Percentiles rank a stretch among this genome's conserved stretches.
phyloP scores from a whole-genome alignment of 2,329 filamentous ascomycete species.

The Huntiella decipiens region DNA sequence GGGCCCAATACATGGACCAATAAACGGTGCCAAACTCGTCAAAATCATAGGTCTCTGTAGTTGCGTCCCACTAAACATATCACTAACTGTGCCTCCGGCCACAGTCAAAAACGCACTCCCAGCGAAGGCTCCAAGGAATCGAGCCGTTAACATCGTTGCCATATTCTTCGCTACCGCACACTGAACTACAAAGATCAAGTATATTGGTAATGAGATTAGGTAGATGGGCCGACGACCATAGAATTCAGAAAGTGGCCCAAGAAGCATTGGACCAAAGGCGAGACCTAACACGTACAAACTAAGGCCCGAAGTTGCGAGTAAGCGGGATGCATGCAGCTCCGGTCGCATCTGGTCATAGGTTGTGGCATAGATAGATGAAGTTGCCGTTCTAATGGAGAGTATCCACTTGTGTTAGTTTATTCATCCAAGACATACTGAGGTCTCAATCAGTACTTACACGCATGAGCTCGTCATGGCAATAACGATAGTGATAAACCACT shows the following conservation, averaged over 20 bases:
- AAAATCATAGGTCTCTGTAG: slow-evolving; percentile 71
- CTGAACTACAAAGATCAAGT: slow-evolving; percentile 63
- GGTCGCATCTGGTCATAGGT: slow-evolving; percentile 60
- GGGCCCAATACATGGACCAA: slow-evolving; percentile 40
- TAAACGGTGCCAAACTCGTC: slow-evolving; percentile 47
- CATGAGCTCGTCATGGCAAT: slow-evolving; percentile 58
- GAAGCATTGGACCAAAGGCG: slow-evolving; percentile 41
- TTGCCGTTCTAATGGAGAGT: slow-evolving; percentile 43
- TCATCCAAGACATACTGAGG: not conserved
- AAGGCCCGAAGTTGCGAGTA: slow-evolving; percentile 62
- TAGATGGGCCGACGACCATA: slow-evolving; percentile 73
- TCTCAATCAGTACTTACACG: slow-evolving; percentile 42
- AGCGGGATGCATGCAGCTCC: slow-evolving; percentile 52
- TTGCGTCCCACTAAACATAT: slow-evolving; percentile 50
- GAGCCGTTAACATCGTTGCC: slow-evolving; percentile 55
- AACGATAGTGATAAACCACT: slow-evolving; percentile 64
- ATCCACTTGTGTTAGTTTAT: slow-evolving; percentile 1
- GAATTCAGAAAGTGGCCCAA: slow-evolving; percentile 52
- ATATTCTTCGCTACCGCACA: slow-evolving; percentile 68
- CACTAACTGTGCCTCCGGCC: slow-evolving; percentile 69
- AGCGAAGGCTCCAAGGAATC: slow-evolving; percentile 59
- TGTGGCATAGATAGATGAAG: slow-evolving; percentile 74
- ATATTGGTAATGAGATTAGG: slow-evolving; percentile 52
- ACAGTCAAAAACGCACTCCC: slow-evolving; percentile 54
- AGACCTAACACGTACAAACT: slow-evolving; percentile 67